Percentiles rank a stretch among this genome's conserved stretches.
phyloP scores from a whole-genome alignment of 2,329 filamentous ascomycete species.

The Stagonosporopsis cucurbitacearum region DNA sequence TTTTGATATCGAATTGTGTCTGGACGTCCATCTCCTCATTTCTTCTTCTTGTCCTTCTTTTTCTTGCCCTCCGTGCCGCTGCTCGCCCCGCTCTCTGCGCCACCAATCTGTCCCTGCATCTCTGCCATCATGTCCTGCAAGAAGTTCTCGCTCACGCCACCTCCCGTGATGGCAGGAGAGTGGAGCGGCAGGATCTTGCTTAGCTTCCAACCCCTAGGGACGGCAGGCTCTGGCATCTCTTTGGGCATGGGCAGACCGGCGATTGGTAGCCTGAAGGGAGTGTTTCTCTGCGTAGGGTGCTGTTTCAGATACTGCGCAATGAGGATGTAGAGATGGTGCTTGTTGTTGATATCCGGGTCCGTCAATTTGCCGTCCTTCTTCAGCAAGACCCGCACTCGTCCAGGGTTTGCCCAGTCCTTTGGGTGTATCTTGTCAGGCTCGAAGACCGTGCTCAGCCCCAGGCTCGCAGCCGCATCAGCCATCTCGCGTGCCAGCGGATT shows the following conservation, averaged over 20 bases:
- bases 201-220: constrained; percentile 90
- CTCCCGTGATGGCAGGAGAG: constrained; percentile 87
- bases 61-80: constrained; percentile 38
- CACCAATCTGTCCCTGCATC: constrained; percentile 66
- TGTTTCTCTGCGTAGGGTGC: constrained; percentile 77
- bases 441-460: constrained; percentile 77
- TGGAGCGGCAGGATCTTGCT: constrained; percentile 82
- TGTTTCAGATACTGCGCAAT: constrained; percentile 77
- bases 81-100: constrained; percentile 28
- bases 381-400: constrained; percentile 80
- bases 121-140: constrained; percentile 97
- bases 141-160: constrained; percentile 91
- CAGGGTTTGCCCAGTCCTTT: constrained; percentile 97
- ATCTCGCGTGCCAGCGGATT: constrained; percentile 92
- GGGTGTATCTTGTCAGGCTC: constrained; percentile 93
- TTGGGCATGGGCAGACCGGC: constrained; percentile 72
- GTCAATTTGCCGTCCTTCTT: constrained; percentile 64
- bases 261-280: constrained; percentile 74
- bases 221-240: constrained; percentile 69
- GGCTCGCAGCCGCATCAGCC: constrained; percentile 71
- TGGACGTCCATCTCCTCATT: constrained; percentile 25
- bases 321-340: constrained; percentile 86
- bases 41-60: constrained; percentile 51
- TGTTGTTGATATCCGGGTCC: constrained; percentile 67
- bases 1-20: background rate